phyloP scores from a whole-genome alignment of 2,329 filamentous ascomycete genomes.

The Alternaria dauci region DNA sequence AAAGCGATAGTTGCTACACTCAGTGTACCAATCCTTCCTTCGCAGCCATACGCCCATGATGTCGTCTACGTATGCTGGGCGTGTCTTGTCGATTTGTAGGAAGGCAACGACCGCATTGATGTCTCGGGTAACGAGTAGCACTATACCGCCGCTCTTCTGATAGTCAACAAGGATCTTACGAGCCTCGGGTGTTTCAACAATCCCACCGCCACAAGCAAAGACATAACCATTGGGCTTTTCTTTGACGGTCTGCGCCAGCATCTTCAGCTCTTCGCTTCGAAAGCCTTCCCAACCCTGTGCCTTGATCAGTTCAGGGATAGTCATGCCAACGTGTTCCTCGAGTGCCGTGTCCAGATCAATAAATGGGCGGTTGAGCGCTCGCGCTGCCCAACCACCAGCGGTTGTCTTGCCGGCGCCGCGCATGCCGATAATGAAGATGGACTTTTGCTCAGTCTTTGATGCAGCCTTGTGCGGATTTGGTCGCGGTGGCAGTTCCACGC shows the following conservation, averaged over 20 bases:
- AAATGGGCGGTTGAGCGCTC: constrained; percentile 76
- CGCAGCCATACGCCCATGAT: constrained; percentile 91
- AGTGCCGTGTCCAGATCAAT: constrained; percentile 89
- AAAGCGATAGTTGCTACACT: constrained; percentile 95
- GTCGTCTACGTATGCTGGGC: constrained; percentile 91
- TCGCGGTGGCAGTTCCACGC: constrained; percentile 65
- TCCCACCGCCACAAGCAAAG: constrained; percentile 91
- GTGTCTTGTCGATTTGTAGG: constrained; percentile 84
- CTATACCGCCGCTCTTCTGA: constrained; percentile 78
- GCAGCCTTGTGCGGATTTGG: constrained; percentile 44
- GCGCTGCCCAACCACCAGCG: constrained; percentile 83
- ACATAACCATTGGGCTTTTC: constrained; percentile 79
- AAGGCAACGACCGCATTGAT: constrained; percentile 90
- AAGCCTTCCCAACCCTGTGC: constrained; percentile 87
- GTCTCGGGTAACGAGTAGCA: constrained; percentile 86
- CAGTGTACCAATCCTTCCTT: constrained; percentile 86
- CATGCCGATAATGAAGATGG: constrained; percentile 97
- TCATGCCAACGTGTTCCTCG: constrained; percentile 74
- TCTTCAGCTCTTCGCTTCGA: constrained; percentile 76
- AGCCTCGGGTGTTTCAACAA: constrained; percentile 86
- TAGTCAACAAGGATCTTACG: constrained; percentile 78
- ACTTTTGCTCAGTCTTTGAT: constrained; percentile 59
- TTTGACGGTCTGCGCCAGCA: constrained; percentile 76
- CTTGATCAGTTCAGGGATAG: constrained; percentile 87
- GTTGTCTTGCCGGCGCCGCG: constrained; percentile 97